These are phyloP conservation scores for Pythium phragmiticola DNA, from an alignment of 352 stramenopile genomes.

Conservation along the genomic window DNA sequence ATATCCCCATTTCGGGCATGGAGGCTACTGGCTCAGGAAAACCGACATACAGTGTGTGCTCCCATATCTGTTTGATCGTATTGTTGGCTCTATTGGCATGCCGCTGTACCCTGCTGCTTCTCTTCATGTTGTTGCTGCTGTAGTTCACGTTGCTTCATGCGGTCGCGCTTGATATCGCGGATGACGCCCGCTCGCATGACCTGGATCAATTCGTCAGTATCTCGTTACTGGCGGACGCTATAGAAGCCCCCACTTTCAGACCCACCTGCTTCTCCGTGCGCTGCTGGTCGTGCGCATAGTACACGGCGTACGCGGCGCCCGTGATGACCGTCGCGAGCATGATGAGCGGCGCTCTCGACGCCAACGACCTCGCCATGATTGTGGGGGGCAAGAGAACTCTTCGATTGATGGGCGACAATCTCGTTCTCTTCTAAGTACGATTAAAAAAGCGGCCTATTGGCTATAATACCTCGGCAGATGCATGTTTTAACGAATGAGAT, in stretches of 20 bases:
- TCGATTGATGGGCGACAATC: slow-evolving; percentile 2
- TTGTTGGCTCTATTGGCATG: not conserved
- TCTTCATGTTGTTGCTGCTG: slow-evolving; percentile 25
- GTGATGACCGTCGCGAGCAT: slow-evolving; percentile 43
- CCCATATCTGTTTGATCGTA: not conserved
- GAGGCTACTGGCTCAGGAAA: no score
- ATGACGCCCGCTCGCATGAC: slow-evolving; percentile 76
- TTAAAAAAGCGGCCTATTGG: not conserved
- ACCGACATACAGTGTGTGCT: no score
- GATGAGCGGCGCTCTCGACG: slow-evolving; percentile 48
- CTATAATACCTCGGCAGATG: not conserved
- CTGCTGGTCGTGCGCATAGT: slow-evolving; percentile 82
- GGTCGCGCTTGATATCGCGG: slow-evolving; percentile 78
- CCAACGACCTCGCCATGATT: slow-evolving; percentile 24
- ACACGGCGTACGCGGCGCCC: slow-evolving; percentile 59
- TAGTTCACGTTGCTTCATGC: slow-evolving; percentile 48
- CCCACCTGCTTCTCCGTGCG: slow-evolving; percentile 65
- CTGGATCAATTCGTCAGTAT: not conserved
- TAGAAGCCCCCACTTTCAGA: not conserved
- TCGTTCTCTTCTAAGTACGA: slow-evolving; percentile 3
- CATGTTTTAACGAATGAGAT: slow-evolving; percentile 3
- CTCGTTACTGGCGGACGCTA: not conserved
- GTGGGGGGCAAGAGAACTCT: not conserved
- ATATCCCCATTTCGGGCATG: no score
- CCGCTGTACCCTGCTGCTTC: not conserved